Conservation (phyloP, 1,139 yeast genomes). For the Suhomyces coccinellae region DNA sequence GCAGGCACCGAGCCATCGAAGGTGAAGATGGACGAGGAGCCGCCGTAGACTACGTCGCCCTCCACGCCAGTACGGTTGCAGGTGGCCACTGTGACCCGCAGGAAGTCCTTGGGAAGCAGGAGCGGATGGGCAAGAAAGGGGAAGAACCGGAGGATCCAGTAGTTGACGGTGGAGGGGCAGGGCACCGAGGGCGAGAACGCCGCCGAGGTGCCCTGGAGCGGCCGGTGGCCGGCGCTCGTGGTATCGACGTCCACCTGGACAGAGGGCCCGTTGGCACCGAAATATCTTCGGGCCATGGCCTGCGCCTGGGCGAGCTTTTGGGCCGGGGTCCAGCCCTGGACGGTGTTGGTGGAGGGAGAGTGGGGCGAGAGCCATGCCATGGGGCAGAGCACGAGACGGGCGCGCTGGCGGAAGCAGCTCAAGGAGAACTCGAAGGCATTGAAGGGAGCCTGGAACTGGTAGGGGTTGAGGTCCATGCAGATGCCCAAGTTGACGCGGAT, state of each 20-base stretch:
- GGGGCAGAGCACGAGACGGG: slow-evolving; percentile 67
- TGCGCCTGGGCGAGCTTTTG: slow-evolving; percentile 13
- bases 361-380: slow-evolving; percentile 81
- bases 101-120: slow-evolving; percentile 27
- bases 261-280: neutral
- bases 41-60: slow-evolving; percentile 67
- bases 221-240: neutral
- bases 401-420: slow-evolving; percentile 48
- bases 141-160: slow-evolving; percentile 74
- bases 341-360: slow-evolving; percentile 42
- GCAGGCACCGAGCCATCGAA: slow-evolving; percentile 40
- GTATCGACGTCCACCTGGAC: neutral
- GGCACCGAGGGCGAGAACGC: slow-evolving; percentile 23
- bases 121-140: slow-evolving; percentile 56
- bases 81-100: slow-evolving; percentile 42
- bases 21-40: slow-evolving; percentile 59
- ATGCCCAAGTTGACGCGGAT: slow-evolving; percentile 67
- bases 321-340: slow-evolving; percentile 7
- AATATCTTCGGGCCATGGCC: slow-evolving; percentile 8
- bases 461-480: slow-evolving; percentile 95
- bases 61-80: slow-evolving; percentile 81
- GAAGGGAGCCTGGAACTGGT: slow-evolving; percentile 79
- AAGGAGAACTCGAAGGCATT: slow-evolving; percentile 68
- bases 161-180: slow-evolving; percentile 33
- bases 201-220: slow-evolving; percentile 1